Percentiles rank a stretch among this genome's conserved stretches.
These are phyloP conservation scores for Desmodesmus armatus DNA, from an alignment of 139 green algal species.

Conservation along the genomic window DNA sequence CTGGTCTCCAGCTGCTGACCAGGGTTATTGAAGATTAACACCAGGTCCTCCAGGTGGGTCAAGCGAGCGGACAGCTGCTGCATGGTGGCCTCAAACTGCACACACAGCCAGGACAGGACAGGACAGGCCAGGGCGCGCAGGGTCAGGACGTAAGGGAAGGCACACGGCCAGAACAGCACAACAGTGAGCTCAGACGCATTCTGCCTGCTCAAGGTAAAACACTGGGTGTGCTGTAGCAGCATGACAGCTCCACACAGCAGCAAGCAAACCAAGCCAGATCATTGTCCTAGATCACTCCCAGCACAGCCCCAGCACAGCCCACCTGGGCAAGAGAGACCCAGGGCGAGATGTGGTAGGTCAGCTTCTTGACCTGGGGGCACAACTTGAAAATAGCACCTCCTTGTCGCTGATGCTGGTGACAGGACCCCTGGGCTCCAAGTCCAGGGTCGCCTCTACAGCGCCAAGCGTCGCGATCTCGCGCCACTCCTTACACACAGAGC, in stretches of 20 bases:
- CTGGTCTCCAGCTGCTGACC: conserved; percentile 38
- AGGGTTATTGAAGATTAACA: conserved; percentile 45
- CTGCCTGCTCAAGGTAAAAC: too few relatives aligned
- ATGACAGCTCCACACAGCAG: too few relatives aligned
- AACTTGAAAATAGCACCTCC: conserved; percentile 31
- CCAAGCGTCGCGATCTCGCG: conserved; percentile 16
- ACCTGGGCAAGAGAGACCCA: conserved; percentile 31
- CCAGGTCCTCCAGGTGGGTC: conserved; percentile 18
- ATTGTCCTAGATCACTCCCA: too few relatives aligned
- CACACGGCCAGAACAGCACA: too few relatives aligned
- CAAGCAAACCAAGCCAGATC: too few relatives aligned
- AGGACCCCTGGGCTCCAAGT: background rate
- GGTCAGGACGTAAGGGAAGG: too few relatives aligned
- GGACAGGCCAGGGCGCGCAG: background rate
- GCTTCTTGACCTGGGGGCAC: conserved; percentile 23
- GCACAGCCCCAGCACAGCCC: too few relatives aligned
- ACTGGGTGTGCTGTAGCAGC: too few relatives aligned
- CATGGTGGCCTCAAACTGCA: conserved; percentile 41
- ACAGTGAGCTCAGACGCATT: too few relatives aligned
- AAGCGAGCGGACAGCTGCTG: background rate
- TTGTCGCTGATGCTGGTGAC: background rate
- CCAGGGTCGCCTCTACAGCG: conserved; percentile 24
- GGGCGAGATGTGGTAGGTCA: conserved; percentile 45
- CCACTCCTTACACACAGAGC: conserved; percentile 41
- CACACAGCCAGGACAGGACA: background rate